Percentiles rank a stretch among this genome's conserved stretches.
These are phyloP conservation scores for Mitragyna speciosa DNA, from an alignment of 257 asterid species.

Conservation along the genomic window DNA sequence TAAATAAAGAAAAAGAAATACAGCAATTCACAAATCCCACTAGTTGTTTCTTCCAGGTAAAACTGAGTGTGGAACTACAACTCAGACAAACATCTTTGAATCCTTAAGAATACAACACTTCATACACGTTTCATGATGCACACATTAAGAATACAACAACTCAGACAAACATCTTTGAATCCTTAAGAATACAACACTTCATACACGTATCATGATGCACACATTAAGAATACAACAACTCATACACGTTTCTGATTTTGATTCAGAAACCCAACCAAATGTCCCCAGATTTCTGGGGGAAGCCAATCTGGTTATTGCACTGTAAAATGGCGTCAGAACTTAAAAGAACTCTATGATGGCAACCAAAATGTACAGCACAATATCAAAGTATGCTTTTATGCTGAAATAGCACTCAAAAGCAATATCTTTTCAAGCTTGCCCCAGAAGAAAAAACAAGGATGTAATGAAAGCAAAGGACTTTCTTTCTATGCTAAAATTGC, in stretches of 20 bases:
- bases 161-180: background rate
- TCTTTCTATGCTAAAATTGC: background rate
- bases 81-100: background rate
- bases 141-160: background rate
- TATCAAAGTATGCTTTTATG: background rate
- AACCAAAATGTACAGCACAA: background rate
- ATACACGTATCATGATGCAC: background rate
- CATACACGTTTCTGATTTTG: background rate
- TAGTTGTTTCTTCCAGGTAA: background rate
- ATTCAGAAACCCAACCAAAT: background rate
- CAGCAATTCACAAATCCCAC: background rate
- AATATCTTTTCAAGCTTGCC: background rate
- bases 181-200: background rate
- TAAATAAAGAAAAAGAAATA: background rate
- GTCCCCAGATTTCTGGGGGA: background rate
- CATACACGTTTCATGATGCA: background rate
- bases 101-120: background rate
- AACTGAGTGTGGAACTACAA: too few relatives aligned
- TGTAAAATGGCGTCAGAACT: background rate
- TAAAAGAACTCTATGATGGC: background rate
- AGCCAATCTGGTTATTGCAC: background rate
- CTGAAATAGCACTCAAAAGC: background rate
- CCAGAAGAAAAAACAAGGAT: background rate
- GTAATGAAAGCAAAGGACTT: background rate
- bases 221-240: background rate